Percentiles rank a stretch among this genome's conserved stretches.
Evolutionary conservation across 139 green algal genomes (phyloP).

Genomic region (Coelastrella sp.): DNA sequence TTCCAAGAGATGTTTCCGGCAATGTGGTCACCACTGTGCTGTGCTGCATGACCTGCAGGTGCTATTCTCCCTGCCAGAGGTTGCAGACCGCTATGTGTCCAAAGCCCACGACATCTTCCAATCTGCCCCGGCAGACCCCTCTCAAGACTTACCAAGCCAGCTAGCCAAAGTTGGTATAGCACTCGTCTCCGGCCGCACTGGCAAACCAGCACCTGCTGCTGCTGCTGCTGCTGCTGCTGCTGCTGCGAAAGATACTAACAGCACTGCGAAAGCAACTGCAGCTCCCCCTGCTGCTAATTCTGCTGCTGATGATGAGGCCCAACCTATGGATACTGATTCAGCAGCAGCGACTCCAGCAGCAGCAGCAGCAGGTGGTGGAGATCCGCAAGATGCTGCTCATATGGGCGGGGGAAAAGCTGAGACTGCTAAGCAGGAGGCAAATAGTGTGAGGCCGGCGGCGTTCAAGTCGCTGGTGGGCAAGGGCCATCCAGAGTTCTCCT

Average conservation of each 20-base stretch:
- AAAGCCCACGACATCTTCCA: conserved; percentile 63
- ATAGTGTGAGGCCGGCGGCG: conserved; percentile 73
- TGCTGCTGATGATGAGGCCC: conserved; percentile 1
- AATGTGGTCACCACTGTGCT: too few relatives aligned
- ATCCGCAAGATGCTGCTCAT: not conserved
- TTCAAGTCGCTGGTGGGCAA: conserved; percentile 92
- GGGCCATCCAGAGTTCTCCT: conserved; percentile 93
- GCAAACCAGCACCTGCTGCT: conserved; percentile 6
- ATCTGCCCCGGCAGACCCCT: conserved; percentile 62
- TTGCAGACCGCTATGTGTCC: conserved; percentile 76
- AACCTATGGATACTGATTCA: conserved; percentile 8
- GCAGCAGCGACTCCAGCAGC: conserved; percentile 5
- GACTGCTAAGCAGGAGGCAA: conserved; percentile 10
- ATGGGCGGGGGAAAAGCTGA: conserved; percentile 16
- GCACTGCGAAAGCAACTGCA: not conserved
- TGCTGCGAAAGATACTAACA: conserved; percentile 12
- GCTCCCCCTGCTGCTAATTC: not conserved
- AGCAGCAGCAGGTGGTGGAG: not conserved
- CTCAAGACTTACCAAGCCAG: conserved; percentile 85
- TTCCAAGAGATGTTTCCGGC: too few relatives aligned
- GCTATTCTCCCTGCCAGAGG: conserved; percentile 83
- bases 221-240: not conserved
- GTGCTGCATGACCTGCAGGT: conserved; percentile 54
- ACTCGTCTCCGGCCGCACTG: conserved; percentile 71
- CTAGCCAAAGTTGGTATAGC: conserved; percentile 84